Conservation (phyloP, 352 stramenopile genomes). For the Globisporangium nodosum region DNA sequence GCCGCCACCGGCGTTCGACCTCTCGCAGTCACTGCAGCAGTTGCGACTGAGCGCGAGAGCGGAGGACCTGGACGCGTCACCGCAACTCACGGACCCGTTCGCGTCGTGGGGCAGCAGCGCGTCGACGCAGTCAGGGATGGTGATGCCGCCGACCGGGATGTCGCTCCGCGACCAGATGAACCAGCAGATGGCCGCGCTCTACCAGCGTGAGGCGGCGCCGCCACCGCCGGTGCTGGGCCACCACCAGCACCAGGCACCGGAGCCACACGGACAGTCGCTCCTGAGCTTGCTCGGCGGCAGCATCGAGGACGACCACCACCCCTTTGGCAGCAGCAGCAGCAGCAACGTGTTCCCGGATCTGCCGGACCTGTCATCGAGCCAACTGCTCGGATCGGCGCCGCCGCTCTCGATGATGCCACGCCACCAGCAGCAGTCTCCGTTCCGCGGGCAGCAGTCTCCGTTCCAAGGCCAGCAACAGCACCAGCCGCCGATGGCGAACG, state of each 20-base stretch:
- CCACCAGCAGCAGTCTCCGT: constrained; percentile 11
- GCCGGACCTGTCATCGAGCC: constrained; percentile 4
- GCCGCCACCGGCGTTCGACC: constrained; percentile 20
- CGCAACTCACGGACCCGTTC: constrained; percentile 6
- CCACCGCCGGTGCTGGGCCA: not conserved
- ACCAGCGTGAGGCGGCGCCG: constrained; percentile 25
- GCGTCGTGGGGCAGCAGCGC: constrained; percentile 4
- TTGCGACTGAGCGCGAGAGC: constrained; percentile 18
- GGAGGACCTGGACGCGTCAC: not conserved
- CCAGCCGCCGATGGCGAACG: not conserved
- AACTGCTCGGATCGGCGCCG: constrained; percentile 7
- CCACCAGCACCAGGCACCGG: constrained; percentile 26
- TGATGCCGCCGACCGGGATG: constrained; percentile 9
- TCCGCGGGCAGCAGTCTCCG: not conserved
- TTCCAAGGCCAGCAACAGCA: not conserved
- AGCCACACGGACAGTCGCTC: constrained; percentile 29
- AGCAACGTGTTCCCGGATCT: constrained; percentile 5
- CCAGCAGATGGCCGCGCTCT: constrained; percentile 70
- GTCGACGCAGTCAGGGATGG: constrained; percentile 1
- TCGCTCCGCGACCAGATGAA: constrained; percentile 68
- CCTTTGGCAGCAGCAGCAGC: constrained; percentile 1
- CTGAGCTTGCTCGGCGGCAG: constrained; percentile 21
- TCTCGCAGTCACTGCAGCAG: constrained; percentile 40
- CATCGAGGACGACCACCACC: constrained; percentile 8
- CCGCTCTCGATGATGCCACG: constrained; percentile 12